These are phyloP conservation scores for Eucalyptus caleyi DNA, from an alignment of 345 rosid species.

Conservation along the genomic window DNA sequence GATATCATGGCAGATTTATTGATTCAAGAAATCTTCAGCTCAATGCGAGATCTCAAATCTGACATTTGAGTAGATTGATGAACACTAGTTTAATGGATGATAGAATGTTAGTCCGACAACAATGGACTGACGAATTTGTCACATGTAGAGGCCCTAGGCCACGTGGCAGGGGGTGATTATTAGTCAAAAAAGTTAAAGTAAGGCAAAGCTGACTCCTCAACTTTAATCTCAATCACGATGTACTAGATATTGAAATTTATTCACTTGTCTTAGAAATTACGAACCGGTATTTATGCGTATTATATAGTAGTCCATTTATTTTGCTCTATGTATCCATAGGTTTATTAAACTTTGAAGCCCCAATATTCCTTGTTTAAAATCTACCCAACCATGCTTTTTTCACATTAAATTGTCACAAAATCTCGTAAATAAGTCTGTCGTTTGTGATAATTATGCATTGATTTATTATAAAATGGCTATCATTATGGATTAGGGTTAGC, in stretches of 20 bases:
- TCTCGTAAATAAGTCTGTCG: rapidly evolving
- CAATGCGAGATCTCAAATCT: background rate
- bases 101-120: background rate
- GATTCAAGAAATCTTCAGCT: background rate
- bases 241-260: background rate
- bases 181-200: background rate
- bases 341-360: background rate
- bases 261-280: background rate
- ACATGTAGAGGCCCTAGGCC: background rate
- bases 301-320: background rate
- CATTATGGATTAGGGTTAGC: background rate
- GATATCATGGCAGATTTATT: background rate
- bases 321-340: background rate
- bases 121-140: background rate
- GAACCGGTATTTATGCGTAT: background rate
- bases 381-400: background rate
- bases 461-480: background rate
- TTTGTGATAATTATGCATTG: background rate
- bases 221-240: background rate
- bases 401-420: background rate
- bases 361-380: background rate
- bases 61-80: background rate
- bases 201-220: background rate
- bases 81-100: background rate
- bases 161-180: background rate